These are phyloP conservation scores for Heterobasidion occidentale DNA, from an alignment of 1,284 basidiomycete species.

Conservation along the genomic window DNA sequence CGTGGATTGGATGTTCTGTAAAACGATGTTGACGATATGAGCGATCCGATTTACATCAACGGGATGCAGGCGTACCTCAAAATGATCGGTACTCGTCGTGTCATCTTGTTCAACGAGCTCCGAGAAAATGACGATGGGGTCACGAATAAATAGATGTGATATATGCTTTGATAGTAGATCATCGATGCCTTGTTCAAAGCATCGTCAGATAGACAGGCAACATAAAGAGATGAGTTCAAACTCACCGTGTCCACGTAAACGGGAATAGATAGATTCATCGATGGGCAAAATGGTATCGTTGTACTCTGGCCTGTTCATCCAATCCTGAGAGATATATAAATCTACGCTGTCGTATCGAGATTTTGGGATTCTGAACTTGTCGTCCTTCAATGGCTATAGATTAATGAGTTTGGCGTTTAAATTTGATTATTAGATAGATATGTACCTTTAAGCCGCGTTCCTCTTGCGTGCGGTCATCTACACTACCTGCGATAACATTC, in stretches of 20 bases:
- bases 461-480: constrained; percentile 94
- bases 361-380: constrained; percentile 81
- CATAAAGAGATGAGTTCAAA: constrained; percentile 3
- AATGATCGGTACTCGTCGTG: constrained; percentile 83
- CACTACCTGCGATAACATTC: constrained; percentile 96
- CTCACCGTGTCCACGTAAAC: constrained; percentile 69
- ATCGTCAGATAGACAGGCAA: not conserved
- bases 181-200: constrained; percentile 67
- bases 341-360: constrained; percentile 97
- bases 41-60: not conserved
- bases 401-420: not conserved
- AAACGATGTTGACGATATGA: not conserved
- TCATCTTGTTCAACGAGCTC: constrained; percentile 95
- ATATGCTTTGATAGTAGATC: constrained; percentile 85
- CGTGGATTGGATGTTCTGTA: constrained; percentile 93
- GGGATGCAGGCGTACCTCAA: constrained; percentile 60
- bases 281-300: constrained; percentile 85
- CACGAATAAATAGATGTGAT: constrained; percentile 95
- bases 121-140: constrained; percentile 92
- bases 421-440: not conserved
- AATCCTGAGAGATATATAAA: constrained; percentile 85
- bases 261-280: constrained; percentile 66
- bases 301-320: constrained; percentile 86
- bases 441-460: constrained; percentile 82
- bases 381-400: constrained; percentile 66